These are phyloP conservation scores for Aspergillus olivimuriae DNA, from an alignment of 495 filamentous ascomycete genomes.

Conservation along the genomic window DNA sequence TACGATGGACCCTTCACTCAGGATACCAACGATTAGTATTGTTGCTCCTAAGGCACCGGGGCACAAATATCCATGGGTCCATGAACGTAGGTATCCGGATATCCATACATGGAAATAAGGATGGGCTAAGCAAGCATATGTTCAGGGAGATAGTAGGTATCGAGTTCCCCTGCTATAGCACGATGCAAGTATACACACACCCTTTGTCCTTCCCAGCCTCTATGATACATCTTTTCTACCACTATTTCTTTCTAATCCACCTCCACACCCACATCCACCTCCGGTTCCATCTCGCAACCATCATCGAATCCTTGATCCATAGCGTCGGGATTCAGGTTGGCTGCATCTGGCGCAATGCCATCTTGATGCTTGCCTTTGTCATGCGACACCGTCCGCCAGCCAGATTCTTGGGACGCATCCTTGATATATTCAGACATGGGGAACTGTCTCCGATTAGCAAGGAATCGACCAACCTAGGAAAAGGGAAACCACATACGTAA, in stretches of 20 bases:
- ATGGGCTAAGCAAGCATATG: too few species aligned
- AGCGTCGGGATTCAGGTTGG: slow-evolving; percentile 40
- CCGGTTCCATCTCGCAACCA: slow-evolving; percentile 36
- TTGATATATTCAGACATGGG: slow-evolving; percentile 84
- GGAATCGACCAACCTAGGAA: neutral
- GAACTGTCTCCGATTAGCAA: slow-evolving; percentile 45
- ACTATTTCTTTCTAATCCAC: slow-evolving; percentile 8
- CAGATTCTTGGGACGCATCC: slow-evolving; percentile 52
- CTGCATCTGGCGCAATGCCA: slow-evolving; percentile 30
- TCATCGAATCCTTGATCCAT: slow-evolving; percentile 37
- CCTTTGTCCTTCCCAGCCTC: too few species aligned
- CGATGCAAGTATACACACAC: too few species aligned
- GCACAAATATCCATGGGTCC: too few species aligned
- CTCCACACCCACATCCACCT: too few species aligned
- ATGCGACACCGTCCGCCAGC: slow-evolving; percentile 69
- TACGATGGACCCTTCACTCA: too few species aligned
- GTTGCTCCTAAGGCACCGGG: too few species aligned
- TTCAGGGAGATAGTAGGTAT: too few species aligned
- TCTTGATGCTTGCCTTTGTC: slow-evolving; percentile 46
- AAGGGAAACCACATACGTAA: slow-evolving; percentile 49
- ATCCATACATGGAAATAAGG: too few species aligned
- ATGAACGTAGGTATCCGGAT: too few species aligned
- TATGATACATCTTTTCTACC: neutral
- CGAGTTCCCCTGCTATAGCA: too few species aligned
- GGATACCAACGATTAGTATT: too few species aligned